These are phyloP conservation scores for Neurospora sp. DNA, from an alignment of 2,329 filamentous ascomycete species.

Conservation along the genomic window DNA sequence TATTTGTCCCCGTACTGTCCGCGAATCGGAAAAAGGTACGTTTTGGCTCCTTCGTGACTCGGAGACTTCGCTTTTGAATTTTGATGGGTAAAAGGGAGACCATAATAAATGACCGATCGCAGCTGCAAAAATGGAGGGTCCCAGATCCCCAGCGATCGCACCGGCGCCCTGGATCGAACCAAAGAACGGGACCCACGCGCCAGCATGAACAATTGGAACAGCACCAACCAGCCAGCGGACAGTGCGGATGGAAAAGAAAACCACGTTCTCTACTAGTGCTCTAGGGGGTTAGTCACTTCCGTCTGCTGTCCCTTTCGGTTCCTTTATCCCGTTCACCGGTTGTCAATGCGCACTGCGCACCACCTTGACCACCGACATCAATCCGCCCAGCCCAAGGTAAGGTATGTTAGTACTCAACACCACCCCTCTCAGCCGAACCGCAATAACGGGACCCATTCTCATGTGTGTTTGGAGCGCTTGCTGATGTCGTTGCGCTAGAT, in stretches of 20 bases:
- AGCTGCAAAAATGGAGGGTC: background rate
- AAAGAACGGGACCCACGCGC: background rate
- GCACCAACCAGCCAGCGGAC: background rate
- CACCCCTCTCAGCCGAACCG: background rate
- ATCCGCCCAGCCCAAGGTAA: background rate
- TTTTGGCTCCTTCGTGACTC: too few species aligned
- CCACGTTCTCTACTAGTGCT: background rate
- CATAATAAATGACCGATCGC: background rate
- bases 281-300: background rate
- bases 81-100: background rate
- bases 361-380: background rate
- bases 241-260: background rate
- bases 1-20: too few species aligned
- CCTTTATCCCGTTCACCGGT: background rate
- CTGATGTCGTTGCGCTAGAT: background rate
- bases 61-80: too few species aligned
- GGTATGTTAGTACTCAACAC: background rate
- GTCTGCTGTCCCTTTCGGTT: background rate
- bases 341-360: background rate
- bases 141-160: background rate
- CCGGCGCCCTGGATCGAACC: background rate
- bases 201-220: background rate
- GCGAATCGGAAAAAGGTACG: too few species aligned
- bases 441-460: background rate
- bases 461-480: background rate